phyloP scores from a whole-genome alignment of 495 filamentous ascomycete genomes.

The Aspergillus nidulans region DNA sequence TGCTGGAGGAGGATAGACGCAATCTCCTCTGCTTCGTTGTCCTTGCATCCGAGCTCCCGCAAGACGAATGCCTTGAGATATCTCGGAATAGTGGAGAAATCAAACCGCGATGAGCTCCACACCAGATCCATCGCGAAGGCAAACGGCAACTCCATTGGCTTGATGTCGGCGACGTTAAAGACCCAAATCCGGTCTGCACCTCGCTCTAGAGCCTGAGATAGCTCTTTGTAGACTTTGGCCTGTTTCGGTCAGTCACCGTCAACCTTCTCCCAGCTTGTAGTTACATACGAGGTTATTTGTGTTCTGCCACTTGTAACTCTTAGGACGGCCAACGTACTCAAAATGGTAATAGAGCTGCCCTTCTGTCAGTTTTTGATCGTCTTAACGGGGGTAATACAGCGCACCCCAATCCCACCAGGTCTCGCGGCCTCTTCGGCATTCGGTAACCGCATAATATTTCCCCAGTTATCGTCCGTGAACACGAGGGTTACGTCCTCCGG shows the following conservation, averaged over 20 bases:
- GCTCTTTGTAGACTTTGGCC: conserved; percentile 1
- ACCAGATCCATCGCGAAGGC: not conserved
- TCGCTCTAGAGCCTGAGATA: not conserved
- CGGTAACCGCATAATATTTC: no score
- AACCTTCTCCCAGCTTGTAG: no score
- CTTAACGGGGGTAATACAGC: not conserved
- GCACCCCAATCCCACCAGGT: not conserved
- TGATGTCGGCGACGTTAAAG: not conserved
- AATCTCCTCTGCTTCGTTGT: not conserved
- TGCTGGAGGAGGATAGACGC: not conserved
- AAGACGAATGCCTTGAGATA: not conserved
- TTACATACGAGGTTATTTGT: not conserved
- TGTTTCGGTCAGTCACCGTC: not conserved
- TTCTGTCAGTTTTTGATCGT: conserved; percentile 63
- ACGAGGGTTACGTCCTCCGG: no score
- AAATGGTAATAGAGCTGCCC: conserved; percentile 59
- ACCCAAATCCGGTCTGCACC: not conserved
- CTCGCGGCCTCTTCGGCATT: not conserved
- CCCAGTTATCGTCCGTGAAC: no score
- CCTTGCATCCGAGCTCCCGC: not conserved
- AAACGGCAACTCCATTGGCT: not conserved
- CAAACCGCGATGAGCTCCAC: not conserved
- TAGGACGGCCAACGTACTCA: conserved; percentile 46
- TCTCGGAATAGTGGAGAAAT: not conserved
- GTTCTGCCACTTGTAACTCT: conserved; percentile 27